Evolutionary conservation across 1,284 basidiomycete species (phyloP).

Genomic region (Trichosporon coremiiforme): DNA sequence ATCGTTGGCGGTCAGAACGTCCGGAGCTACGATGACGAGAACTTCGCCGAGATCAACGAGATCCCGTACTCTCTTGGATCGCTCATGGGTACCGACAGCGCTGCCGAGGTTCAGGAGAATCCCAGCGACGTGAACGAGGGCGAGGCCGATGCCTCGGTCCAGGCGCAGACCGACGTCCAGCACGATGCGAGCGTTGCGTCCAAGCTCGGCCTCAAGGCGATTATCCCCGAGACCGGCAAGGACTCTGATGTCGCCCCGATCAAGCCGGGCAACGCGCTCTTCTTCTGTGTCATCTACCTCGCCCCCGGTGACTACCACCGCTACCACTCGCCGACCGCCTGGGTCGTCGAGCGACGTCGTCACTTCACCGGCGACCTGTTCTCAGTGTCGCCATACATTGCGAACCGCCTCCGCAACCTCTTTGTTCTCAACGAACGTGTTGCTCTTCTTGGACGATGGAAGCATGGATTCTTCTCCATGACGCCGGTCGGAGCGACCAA

Average conservation of each 20-base stretch:
- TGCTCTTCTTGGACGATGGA: conserved; percentile 92
- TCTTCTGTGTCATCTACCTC: conserved; percentile 94
- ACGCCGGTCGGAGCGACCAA: conserved; percentile 97
- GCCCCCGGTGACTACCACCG: conserved; percentile 98
- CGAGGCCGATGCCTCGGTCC: conserved; percentile 49
- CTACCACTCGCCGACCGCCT: conserved; percentile 92
- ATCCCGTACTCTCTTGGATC: conserved; percentile 91
- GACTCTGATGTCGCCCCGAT: conserved; percentile 57
- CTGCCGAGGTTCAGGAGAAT: conserved; percentile 34
- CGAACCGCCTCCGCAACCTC: conserved; percentile 83
- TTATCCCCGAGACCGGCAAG: conserved; percentile 59
- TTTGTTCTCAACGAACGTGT: conserved; percentile 98
- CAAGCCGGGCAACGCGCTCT: conserved; percentile 72
- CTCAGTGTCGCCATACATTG: conserved; percentile 95
- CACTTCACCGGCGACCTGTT: conserved; percentile 98
- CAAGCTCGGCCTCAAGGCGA: conserved; percentile 52
- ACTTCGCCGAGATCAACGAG: conserved; percentile 95
- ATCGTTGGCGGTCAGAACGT: conserved; percentile 53
- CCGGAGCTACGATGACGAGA: conserved; percentile 62
- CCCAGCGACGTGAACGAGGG: conserved; percentile 28
- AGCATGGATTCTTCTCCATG: conserved; percentile 95
- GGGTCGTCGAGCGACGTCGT: conserved; percentile 93
- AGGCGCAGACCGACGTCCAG: conserved; percentile 59
- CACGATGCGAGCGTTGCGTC: conserved; percentile 63
- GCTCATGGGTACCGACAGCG: conserved; percentile 63